Evolutionary conservation across 805 yeast genomes (phyloP), one percentile per base, ranked within the genome.

Genomic region (Trichomonascus vanleenenianus): DNA sequence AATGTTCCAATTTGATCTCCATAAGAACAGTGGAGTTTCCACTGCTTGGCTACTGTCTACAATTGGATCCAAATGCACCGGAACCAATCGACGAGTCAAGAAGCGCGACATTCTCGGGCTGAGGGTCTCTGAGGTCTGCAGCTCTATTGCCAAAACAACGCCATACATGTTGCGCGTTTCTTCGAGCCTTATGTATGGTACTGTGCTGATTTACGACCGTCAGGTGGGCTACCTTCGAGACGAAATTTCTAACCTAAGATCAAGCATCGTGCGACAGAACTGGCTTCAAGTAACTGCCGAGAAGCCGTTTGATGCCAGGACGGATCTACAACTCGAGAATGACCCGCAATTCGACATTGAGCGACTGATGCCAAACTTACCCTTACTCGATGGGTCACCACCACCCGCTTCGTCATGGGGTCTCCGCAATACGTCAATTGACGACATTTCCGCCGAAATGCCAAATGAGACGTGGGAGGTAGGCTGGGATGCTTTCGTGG

Each of bases 141-240:
- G 52, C 2, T 52, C 57, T 4, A 60, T 68, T 10, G 43, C 47
- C 2, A 41, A 51, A 12, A 54, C 59, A 10, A 42, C 53, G 2
- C 38, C 48, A 9, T 50, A 47, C 2, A 30, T 57, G 14, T 47
- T 67, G 34, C 57, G 78, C 37, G 59, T 67, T 14, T 57, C 66
- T 0, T 71, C 79, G 0, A 69, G 60, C 42, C 57, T 78, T 8
- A 55, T 78, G 46, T 67, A 71, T 51, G 83, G 83, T 0, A 61
- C 74, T 1, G 62, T 76, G 1, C 50, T 78, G 39, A 63, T 71
- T 22, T 75, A 73, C 42, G 27, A 40, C 19, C 18, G 15, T 4
- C 44, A 48, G 31, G 19, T 25, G 7, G 16, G 14, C 15, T 18
- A 27, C 8, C 19, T 45, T 3, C 35, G 39, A 6, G 31, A 46